phyloP scores from a whole-genome alignment of 257 asterid genomes.

The Lavandula angustifolia region DNA sequence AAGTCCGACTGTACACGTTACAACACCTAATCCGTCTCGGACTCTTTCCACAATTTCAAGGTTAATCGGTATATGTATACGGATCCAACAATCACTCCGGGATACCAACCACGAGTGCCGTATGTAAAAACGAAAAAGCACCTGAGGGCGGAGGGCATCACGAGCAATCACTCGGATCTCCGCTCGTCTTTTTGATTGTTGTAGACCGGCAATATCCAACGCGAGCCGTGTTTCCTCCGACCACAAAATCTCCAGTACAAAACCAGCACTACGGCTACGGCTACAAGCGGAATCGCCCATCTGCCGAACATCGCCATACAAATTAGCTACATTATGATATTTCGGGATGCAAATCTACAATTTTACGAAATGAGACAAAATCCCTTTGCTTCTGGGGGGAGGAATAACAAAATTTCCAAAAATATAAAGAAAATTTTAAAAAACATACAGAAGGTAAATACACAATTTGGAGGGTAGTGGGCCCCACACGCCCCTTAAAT shows the following conservation, averaged over 20 bases:
- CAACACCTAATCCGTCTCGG: too few species aligned
- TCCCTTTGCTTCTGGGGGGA: too few species aligned
- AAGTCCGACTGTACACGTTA: too few species aligned
- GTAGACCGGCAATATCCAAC: constrained; percentile 71
- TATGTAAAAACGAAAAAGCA: constrained; percentile 43
- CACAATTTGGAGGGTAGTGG: too few species aligned
- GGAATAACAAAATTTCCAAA: too few species aligned
- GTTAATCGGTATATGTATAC: constrained; percentile 21
- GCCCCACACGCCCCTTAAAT: too few species aligned
- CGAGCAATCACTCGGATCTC: constrained; percentile 62
- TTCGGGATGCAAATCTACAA: too few species aligned
- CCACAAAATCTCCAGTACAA: constrained; percentile 87
- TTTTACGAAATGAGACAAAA: too few species aligned
- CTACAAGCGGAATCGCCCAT: constrained; percentile 84
- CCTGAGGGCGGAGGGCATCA: constrained; percentile 27
- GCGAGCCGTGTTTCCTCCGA: constrained; percentile 56
- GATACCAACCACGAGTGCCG: constrained; percentile 41
- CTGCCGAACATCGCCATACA: constrained; percentile 43
- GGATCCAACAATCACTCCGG: constrained; percentile 3
- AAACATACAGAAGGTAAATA: too few species aligned
- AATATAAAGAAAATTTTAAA: too few species aligned
- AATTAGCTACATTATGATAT: background rate
- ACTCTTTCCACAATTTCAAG: constrained; percentile 16
- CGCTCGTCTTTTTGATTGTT: constrained; percentile 67
- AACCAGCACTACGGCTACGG: constrained; percentile 46